These are phyloP conservation scores for Myriangium duriaei DNA, from an alignment of 2,329 filamentous ascomycete genomes.

Conservation along the genomic window DNA sequence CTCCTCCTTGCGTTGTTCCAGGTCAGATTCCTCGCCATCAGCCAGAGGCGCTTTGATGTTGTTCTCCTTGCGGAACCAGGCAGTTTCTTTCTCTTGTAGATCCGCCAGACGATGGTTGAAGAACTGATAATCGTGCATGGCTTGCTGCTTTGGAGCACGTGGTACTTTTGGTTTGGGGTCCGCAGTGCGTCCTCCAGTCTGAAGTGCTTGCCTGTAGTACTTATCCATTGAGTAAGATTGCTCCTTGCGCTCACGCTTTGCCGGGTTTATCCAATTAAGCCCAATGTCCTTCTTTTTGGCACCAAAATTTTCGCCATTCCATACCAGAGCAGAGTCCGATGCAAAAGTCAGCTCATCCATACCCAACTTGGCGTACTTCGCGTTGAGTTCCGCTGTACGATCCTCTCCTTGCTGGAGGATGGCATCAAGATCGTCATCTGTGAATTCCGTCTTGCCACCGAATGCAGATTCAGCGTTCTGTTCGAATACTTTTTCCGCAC, in stretches of 20 bases:
- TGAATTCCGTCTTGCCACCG: constrained; percentile 50
- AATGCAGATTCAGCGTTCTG: constrained; percentile 52
- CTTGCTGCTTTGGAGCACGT: constrained; percentile 83
- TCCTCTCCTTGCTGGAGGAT: constrained; percentile 80
- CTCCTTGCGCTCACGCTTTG: constrained; percentile 96
- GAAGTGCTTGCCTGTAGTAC: constrained; percentile 87
- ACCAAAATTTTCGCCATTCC: constrained; percentile 95
- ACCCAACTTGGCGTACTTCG: constrained; percentile 91
- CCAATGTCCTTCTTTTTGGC: constrained; percentile 74
- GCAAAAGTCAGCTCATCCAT: constrained; percentile 95
- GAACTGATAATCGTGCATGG: constrained; percentile 94
- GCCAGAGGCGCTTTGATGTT: constrained; percentile 84
- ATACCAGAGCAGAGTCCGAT: constrained; percentile 94
- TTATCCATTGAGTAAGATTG: constrained; percentile 98
- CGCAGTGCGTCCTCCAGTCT: constrained; percentile 63
- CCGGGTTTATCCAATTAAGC: constrained; percentile 92
- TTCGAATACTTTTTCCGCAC: constrained; percentile 87
- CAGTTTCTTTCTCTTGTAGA: constrained; percentile 91
- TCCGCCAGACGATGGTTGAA: constrained; percentile 75
- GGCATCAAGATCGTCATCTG: constrained; percentile 79
- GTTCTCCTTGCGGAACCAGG: constrained; percentile 91
- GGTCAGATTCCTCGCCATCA: constrained; percentile 76
- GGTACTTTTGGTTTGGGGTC: constrained; percentile 91
- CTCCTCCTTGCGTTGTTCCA: constrained; percentile 76
- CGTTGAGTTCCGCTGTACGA: constrained; percentile 78